Percentiles rank a stretch among this genome's conserved stretches.
Evolutionary conservation across 306 rosid species (phyloP).

Genomic region (Cucurbita moschata): DNA sequence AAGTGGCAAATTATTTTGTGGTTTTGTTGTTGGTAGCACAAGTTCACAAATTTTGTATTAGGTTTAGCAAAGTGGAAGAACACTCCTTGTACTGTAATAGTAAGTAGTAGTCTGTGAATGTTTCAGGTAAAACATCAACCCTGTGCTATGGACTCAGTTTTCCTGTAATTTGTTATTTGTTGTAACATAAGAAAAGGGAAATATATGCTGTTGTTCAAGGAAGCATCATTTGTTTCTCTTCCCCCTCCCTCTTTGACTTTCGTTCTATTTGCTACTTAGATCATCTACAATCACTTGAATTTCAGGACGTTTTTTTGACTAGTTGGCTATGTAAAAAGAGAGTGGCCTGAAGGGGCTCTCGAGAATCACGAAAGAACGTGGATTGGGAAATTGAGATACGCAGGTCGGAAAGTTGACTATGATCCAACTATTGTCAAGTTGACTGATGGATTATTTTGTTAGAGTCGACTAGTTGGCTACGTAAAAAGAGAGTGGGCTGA

Average conservation of each 20-base stretch:
- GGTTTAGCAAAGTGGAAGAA: constrained; percentile 20
- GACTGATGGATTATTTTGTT: too few species aligned
- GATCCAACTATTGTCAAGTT: too few species aligned
- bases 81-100: constrained; percentile 10
- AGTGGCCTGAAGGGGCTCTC: too few species aligned
- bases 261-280: not conserved
- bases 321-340: too few species aligned
- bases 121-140: not conserved
- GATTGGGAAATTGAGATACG: too few species aligned
- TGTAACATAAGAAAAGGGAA: constrained; percentile 40
- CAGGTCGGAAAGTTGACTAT: too few species aligned
- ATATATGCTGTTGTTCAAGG: constrained; percentile 1
- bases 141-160: not conserved
- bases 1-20: constrained; percentile 8
- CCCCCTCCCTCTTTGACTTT: too few species aligned
- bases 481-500: too few species aligned
- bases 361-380: too few species aligned
- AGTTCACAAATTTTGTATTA: constrained; percentile 30
- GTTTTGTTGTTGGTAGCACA: constrained; percentile 11
- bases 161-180: constrained; percentile 39
- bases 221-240: not conserved
- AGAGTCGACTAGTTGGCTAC: too few species aligned
- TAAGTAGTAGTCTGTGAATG: constrained; percentile 13
- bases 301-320: not conserved
- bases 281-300: not conserved